Evolutionary conservation across 148 eudicot species (phyloP).

Genomic region (Amaranthus hypochondriacus): DNA sequence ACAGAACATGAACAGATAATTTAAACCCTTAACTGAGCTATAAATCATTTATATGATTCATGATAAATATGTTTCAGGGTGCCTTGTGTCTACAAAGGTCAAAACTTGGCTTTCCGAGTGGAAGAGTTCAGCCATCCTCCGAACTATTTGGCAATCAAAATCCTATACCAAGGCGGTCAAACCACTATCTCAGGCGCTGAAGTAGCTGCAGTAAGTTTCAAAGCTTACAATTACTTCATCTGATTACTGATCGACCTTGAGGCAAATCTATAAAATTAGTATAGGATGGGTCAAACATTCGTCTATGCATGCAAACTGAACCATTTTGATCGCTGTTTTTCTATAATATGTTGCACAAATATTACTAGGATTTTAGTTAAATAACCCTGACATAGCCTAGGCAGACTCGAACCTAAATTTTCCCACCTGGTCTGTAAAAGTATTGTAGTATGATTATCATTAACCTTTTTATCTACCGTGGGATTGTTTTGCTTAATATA

Average conservation of each 20-base stretch:
- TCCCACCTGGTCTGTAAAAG: not conserved
- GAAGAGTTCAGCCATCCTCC: constrained; percentile 61
- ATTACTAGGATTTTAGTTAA: too few species aligned
- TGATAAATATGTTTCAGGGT: constrained; percentile 38
- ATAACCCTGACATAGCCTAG: too few species aligned
- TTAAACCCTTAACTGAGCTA: too few species aligned
- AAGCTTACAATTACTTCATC: not conserved
- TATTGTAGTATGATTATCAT: too few species aligned
- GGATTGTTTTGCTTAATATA: not conserved
- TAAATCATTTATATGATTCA: too few species aligned
- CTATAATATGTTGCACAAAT: too few species aligned
- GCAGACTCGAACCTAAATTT: not conserved
- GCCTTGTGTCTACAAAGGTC: constrained; percentile 56
- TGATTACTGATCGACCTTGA: not conserved
- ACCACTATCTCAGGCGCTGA: constrained; percentile 56
- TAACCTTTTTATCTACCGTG: too few species aligned
- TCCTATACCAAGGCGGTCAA: constrained; percentile 81
- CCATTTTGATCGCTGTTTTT: too few species aligned
- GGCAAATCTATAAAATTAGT: not conserved
- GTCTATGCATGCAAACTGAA: too few species aligned
- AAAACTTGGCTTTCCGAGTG: constrained; percentile 54
- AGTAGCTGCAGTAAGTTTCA: constrained; percentile 45
- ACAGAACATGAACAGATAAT: too few species aligned
- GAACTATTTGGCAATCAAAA: constrained; percentile 49
- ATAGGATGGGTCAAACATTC: too few species aligned